These are phyloP conservation scores for Mycosarcoma maydis DNA, from an alignment of 1,284 basidiomycete species.

Conservation along the genomic window DNA sequence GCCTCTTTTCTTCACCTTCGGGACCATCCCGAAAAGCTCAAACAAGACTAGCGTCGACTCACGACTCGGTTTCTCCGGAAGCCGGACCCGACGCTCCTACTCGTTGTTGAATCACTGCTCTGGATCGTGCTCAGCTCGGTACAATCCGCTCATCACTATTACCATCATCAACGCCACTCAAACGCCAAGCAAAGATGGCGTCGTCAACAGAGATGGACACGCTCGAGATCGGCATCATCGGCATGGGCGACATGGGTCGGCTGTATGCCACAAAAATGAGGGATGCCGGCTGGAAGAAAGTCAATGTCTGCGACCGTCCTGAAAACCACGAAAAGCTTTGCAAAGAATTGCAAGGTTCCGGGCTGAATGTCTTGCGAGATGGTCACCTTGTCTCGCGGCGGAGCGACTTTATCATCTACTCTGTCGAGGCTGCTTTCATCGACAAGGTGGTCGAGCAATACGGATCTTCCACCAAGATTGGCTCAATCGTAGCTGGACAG, in stretches of 20 bases:
- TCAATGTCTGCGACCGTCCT: slow-evolving; percentile 90
- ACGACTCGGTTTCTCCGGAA: no score
- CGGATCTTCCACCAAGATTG: slow-evolving; percentile 91
- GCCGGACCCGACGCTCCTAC: no score
- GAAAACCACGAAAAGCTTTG: slow-evolving; percentile 77
- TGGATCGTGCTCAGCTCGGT: no score
- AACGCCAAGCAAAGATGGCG: no score
- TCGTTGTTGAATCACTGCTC: no score
- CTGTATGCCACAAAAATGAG: slow-evolving; percentile 86
- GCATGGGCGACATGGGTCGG: slow-evolving; percentile 80
- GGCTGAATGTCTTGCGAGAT: slow-evolving; percentile 77
- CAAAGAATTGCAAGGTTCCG: slow-evolving; percentile 73
- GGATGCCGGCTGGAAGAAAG: slow-evolving; percentile 81
- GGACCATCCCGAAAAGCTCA: no score
- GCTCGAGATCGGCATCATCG: slow-evolving; percentile 68
- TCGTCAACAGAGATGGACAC: slow-evolving; percentile 37
- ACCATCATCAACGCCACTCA: neutral
- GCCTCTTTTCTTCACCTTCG: no score
- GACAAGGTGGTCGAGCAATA: slow-evolving; percentile 83
- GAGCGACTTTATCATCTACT: slow-evolving; percentile 89
- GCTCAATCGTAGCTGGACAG: slow-evolving; percentile 92
- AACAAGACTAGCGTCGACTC: no score
- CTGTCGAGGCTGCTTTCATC: slow-evolving; percentile 92
- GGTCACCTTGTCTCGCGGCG: slow-evolving; percentile 85
- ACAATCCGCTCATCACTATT: neutral